Evolutionary conservation across 352 stramenopile genomes (phyloP), one percentile per base, ranked within the genome.

Genomic region (Phytopythium delawarense): DNA sequence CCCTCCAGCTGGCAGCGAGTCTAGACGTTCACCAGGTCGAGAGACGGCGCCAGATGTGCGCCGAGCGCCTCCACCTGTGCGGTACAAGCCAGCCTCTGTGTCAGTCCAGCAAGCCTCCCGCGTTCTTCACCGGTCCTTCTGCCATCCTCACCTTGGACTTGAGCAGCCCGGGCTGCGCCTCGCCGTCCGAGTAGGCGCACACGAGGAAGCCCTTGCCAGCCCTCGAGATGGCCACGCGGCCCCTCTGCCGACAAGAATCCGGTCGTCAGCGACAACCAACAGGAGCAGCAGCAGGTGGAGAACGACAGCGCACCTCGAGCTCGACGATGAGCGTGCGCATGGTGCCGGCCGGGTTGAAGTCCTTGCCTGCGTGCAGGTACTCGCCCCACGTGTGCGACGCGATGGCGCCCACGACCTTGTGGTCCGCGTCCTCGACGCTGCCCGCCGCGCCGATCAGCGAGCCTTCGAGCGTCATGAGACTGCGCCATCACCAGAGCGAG

Each of bases 331-430:
- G 78, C 35, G 78, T 79, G 57, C 72, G 70, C 6, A 95, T 71
- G 32, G 87, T 69, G 13, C 78, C 71, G 6, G 69, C 70, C 16
- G 76, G 74, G 44, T 77, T 75, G 58, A 86, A 82, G 45, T 95
- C 86, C 69, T 86, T 87, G 45, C 79, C 76, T 11, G 87, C 75
- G 64, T 92, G 81, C 23, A 87, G 60, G 58, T 92, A 93, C 63
- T 96, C 87, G 30, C 79, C 76, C 87, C 87, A 96, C 37, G 85
- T 92, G 67, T 96, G 84, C 32, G 87, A 78, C 15, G 83, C 83
- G 61, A 96, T 93, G 25, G 87, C 87, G 49, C 84, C 87, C 49
- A 96, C 79, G 39, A 96, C 87, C 55, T 96, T 96, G 70, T 89
- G 76, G 57, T 96, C 87, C 21, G 89, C 72, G 25, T 59, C 56